These are phyloP conservation scores for Penicillium macrosclerotiorum DNA, from an alignment of 495 filamentous ascomycete species.

Conservation along the genomic window DNA sequence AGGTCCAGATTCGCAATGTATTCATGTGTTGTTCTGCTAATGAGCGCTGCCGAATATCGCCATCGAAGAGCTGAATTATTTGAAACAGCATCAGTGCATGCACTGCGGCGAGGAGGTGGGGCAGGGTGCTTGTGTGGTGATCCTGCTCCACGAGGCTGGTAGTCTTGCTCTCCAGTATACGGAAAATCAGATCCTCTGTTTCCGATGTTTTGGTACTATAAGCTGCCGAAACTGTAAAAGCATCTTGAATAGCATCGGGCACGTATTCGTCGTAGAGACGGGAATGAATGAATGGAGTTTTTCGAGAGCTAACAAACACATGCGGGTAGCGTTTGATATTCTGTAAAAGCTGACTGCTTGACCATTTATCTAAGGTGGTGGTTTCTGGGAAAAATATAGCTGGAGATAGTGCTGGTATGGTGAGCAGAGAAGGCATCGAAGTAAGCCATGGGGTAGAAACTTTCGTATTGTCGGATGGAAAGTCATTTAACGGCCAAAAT, in stretches of 20 bases:
- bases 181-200: slow-evolving; percentile 10
- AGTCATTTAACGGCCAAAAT: too few relatives aligned
- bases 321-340: slow-evolving; percentile 5
- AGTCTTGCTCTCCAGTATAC: slow-evolving; percentile 9
- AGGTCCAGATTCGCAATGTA: background rate
- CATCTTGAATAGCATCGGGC: slow-evolving; percentile 16
- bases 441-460: background rate
- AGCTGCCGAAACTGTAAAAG: slow-evolving; percentile 8
- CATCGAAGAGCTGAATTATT: slow-evolving; percentile 53
- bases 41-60: slow-evolving; percentile 47
- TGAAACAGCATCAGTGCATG: slow-evolving; percentile 52
- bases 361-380: slow-evolving; percentile 7
- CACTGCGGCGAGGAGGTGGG: slow-evolving; percentile 38
- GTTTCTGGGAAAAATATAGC: slow-evolving; percentile 3
- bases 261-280: slow-evolving; percentile 10
- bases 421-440: background rate
- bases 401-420: background rate
- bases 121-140: background rate
- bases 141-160: slow-evolving; percentile 2
- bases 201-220: slow-evolving; percentile 11
- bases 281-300: slow-evolving; percentile 15
- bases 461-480: background rate
- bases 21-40: slow-evolving; percentile 11
- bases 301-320: slow-evolving; percentile 2
- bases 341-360: background rate